phyloP scores from a whole-genome alignment of 148 eudicot species.

The Euryodendron excelsum region DNA sequence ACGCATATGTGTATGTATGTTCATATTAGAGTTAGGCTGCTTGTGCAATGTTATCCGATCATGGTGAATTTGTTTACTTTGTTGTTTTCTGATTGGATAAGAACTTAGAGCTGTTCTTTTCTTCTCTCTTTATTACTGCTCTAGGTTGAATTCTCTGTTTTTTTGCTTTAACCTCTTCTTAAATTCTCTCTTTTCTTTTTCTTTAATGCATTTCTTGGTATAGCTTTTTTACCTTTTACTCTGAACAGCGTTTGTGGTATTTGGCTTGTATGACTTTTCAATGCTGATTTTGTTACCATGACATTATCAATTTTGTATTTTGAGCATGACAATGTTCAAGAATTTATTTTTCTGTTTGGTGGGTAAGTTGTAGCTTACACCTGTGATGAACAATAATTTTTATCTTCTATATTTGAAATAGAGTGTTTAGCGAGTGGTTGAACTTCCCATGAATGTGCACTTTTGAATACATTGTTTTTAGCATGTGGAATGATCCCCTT shows the following conservation, averaged over 20 bases:
- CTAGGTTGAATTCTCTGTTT: background rate
- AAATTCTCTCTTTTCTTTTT: background rate
- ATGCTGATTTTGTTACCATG: background rate
- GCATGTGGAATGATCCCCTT: background rate
- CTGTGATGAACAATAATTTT: background rate
- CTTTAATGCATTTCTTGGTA: background rate
- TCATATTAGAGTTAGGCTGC: background rate
- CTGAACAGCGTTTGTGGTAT: background rate
- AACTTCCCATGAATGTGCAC: background rate
- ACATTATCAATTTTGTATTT: background rate
- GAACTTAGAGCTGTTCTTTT: background rate
- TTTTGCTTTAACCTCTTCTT: background rate
- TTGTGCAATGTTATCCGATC: background rate
- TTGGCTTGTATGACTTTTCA: background rate
- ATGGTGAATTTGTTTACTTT: background rate
- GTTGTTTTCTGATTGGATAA: background rate
- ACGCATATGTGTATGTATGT: background rate
- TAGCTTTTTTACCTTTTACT: background rate
- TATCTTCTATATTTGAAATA: background rate
- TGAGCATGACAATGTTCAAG: background rate
- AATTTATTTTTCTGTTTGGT: background rate
- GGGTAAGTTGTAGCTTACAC: background rate
- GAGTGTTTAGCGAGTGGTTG: conserved; percentile 1
- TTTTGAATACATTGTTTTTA: conserved; percentile 2
- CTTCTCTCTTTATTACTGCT: background rate